These are phyloP conservation scores for Luzula sylvatica DNA, from an alignment of 176 grass and related monocot genomes.

Conservation along the genomic window DNA sequence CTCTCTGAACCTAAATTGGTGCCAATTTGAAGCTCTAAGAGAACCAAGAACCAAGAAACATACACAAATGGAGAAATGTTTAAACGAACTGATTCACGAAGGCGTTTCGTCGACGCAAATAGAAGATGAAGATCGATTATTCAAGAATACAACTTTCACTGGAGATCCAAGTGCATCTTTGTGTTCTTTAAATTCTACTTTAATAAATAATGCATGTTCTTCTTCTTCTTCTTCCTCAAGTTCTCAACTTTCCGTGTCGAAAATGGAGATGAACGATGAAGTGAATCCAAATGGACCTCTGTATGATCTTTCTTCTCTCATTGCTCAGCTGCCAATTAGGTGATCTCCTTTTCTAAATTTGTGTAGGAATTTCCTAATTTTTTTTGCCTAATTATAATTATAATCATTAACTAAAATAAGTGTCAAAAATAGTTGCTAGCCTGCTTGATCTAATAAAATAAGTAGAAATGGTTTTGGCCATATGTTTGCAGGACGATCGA, in stretches of 20 bases:
- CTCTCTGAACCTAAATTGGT: not conserved
- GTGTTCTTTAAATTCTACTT: conserved; percentile 28
- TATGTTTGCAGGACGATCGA: too few species aligned
- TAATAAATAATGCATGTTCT: conserved; percentile 22
- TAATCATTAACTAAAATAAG: too few species aligned
- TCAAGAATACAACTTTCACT: conserved; percentile 1
- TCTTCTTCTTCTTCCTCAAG: conserved; percentile 8
- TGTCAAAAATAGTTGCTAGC: too few species aligned
- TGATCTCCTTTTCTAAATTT: conserved; percentile 5
- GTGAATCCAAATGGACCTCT: conserved; percentile 32
- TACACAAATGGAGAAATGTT: conserved; percentile 4
- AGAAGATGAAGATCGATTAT: conserved; percentile 3
- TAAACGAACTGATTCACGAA: conserved; percentile 2
- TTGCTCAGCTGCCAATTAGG: conserved; percentile 46
- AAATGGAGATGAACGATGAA: conserved; percentile 10
- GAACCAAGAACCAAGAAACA: not conserved
- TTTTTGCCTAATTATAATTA: too few species aligned
- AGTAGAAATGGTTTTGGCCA: too few species aligned
- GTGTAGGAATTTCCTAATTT: too few species aligned
- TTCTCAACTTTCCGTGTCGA: not conserved
- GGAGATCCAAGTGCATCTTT: conserved; percentile 20
- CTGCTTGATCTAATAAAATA: too few species aligned
- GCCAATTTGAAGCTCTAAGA: not conserved
- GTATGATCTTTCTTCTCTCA: conserved; percentile 34
- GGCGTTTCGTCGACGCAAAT: not conserved